Evolutionary conservation across 2,329 filamentous ascomycete species (phyloP).

Genomic region (Fusarium illudens): DNA sequence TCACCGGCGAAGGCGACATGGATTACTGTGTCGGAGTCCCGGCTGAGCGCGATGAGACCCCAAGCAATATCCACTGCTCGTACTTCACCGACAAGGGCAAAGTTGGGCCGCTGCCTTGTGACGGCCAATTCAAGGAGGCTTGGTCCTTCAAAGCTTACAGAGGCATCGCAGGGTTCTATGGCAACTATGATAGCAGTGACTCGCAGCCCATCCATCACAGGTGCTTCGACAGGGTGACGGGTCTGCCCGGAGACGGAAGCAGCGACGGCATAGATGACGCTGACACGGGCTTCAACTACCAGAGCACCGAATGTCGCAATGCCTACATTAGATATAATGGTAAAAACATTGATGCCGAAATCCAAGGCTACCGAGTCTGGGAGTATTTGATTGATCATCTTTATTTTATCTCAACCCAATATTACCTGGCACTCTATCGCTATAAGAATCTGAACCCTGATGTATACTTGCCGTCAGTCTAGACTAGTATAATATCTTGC

Average conservation of each 20-base stretch:
- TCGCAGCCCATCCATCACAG: not conserved
- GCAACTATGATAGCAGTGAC: not conserved
- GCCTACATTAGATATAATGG: no score
- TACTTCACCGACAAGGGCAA: not conserved
- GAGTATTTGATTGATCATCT: not conserved
- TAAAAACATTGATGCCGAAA: no score
- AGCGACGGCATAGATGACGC: no score
- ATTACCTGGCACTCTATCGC: no score
- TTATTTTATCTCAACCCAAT: not conserved
- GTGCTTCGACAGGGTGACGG: no score
- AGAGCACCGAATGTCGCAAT: no score
- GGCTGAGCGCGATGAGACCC: not conserved
- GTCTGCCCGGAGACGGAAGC: no score
- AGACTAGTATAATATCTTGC: not conserved
- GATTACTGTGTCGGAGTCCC: not conserved
- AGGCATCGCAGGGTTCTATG: not conserved
- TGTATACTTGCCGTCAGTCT: not conserved
- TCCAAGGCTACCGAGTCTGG: no score
- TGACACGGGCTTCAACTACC: no score
- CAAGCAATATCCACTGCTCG: not conserved
- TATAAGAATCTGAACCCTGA: no score
- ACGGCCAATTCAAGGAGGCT: not conserved
- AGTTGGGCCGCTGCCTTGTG: not conserved
- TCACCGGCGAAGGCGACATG: not conserved
- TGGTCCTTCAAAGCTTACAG: not conserved